These are phyloP conservation scores for Musa acuminata DNA, from an alignment of 176 grass and related monocot species.

Conservation along the genomic window DNA sequence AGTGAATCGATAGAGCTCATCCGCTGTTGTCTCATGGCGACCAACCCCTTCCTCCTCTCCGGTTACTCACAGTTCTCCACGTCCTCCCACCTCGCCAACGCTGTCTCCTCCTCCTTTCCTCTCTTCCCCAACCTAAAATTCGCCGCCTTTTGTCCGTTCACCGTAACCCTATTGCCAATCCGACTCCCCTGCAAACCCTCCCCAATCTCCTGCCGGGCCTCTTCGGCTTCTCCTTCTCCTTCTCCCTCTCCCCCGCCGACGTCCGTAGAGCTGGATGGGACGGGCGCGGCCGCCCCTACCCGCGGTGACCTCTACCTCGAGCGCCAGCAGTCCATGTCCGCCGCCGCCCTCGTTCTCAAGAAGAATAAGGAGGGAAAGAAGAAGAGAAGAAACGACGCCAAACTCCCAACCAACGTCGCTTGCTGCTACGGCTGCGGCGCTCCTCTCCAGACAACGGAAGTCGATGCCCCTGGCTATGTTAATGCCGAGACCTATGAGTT, in stretches of 20 bases:
- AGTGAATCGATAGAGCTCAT: not conserved
- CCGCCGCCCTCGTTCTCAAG: conserved; percentile 27
- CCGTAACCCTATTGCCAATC: conserved; percentile 19
- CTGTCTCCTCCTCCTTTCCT: not conserved
- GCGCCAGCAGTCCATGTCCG: conserved; percentile 33
- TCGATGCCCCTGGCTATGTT: conserved; percentile 62
- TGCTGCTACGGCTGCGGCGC: conserved; percentile 94
- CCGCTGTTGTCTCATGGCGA: conserved; percentile 1
- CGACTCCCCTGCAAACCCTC: not conserved
- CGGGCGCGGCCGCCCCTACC: conserved; percentile 43
- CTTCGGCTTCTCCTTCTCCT: conserved; percentile 3
- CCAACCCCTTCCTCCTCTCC: not conserved
- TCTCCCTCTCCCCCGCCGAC: conserved; percentile 7
- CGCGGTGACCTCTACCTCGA: conserved; percentile 61
- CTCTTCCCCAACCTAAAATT: not conserved
- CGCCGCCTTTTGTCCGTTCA: conserved; percentile 30
- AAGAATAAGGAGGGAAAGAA: conserved; percentile 33
- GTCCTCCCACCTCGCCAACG: not conserved
- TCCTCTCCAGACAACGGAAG: conserved; percentile 65
- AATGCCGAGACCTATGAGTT: conserved; percentile 51
- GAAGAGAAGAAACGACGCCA: conserved; percentile 33
- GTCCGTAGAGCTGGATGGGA: conserved; percentile 19
- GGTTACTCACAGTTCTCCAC: not conserved
- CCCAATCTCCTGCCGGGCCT: not conserved
- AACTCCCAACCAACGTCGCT: conserved; percentile 30